These are phyloP conservation scores for Chytriomyces confervae DNA, from an alignment of 192 early-diverging fungal genomes.

Conservation along the genomic window DNA sequence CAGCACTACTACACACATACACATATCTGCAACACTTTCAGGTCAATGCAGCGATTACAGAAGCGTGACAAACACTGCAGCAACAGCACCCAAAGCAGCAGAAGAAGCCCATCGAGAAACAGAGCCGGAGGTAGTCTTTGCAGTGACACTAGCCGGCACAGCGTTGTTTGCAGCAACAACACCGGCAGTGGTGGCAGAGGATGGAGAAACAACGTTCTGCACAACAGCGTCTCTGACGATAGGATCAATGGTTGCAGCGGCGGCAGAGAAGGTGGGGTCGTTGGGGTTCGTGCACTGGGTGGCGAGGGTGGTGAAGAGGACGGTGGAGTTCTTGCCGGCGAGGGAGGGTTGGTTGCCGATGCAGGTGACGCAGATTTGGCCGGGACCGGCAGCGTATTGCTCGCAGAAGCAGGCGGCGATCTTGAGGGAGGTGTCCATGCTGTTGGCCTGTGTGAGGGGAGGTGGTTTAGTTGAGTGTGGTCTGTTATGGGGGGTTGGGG, in stretches of 20 bases:
- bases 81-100: conserved; percentile 10
- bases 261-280: not conserved
- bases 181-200: not conserved
- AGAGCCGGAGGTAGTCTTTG: not conserved
- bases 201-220: not conserved
- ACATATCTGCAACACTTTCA: not conserved
- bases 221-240: conserved; percentile 22
- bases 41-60: not conserved
- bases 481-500: not conserved
- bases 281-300: not conserved
- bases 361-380: conserved; percentile 17
- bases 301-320: conserved; percentile 8
- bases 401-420: conserved; percentile 35
- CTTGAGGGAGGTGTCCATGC: not conserved
- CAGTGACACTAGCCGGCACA: not conserved
- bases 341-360: conserved; percentile 28
- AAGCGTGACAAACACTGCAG: not conserved
- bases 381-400: not conserved
- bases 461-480: too few species aligned
- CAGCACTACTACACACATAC: too few species aligned
- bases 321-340: conserved; percentile 9
- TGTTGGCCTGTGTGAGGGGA: too few species aligned
- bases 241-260: conserved; percentile 23
- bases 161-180: not conserved
- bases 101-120: not conserved